phyloP scores from a whole-genome alignment of 495 filamentous ascomycete species.

The Xylaria intraflava region DNA sequence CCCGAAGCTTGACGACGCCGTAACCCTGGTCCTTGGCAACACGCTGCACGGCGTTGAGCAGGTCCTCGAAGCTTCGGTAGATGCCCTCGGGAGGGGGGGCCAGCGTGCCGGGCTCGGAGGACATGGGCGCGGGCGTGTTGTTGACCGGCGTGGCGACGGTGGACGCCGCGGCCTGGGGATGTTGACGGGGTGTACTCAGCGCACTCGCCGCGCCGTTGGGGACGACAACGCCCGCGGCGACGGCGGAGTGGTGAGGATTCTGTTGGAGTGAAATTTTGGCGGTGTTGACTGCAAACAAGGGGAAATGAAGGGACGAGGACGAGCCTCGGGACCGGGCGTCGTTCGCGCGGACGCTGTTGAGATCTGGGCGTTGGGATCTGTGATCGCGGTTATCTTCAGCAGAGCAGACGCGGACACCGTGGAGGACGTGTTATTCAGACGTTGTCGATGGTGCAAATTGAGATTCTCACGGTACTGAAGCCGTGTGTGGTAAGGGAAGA shows the following conservation, averaged over 20 bases:
- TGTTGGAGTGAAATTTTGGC: constrained; percentile 27
- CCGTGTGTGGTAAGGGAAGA: constrained; percentile 11
- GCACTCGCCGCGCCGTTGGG: constrained; percentile 32
- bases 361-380: not conserved
- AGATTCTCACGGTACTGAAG: constrained; percentile 14
- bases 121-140: constrained; percentile 28
- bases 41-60: constrained; percentile 37
- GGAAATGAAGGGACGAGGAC: constrained; percentile 12
- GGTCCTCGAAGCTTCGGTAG: constrained; percentile 39
- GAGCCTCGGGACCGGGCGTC: constrained; percentile 7
- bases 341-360: not conserved
- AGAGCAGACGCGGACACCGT: constrained; percentile 10
- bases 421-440: constrained; percentile 13
- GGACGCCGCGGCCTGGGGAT: constrained; percentile 19
- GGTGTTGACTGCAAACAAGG: constrained; percentile 11
- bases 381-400: constrained; percentile 4
- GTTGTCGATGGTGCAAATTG: constrained; percentile 12
- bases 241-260: constrained; percentile 26
- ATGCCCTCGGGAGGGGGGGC: constrained; percentile 44
- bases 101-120: constrained; percentile 24
- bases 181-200: constrained; percentile 29
- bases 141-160: constrained; percentile 18
- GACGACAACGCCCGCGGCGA: constrained; percentile 25
- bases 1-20: constrained; percentile 44
- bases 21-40: constrained; percentile 46